Conservation (phyloP, 2,329 filamentous ascomycete species). For the Xylaria polymorpha region DNA sequence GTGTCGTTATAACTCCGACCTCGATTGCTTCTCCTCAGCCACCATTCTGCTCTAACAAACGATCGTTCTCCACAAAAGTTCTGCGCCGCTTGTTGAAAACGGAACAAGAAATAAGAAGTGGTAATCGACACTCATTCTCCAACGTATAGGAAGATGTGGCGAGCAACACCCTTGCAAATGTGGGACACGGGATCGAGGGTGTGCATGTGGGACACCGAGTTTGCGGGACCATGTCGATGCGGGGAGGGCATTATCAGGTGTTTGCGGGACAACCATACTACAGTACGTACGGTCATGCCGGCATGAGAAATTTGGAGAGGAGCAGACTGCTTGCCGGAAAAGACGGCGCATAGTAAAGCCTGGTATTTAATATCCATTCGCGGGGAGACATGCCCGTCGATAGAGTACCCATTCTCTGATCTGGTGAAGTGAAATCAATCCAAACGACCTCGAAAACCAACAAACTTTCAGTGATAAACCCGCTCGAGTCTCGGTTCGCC, state of each 20-base stretch:
- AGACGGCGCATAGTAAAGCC: constrained; percentile 4
- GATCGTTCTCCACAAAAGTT: constrained; percentile 12
- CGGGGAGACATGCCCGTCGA: constrained; percentile 10
- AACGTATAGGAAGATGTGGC: background rate
- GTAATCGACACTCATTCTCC: constrained; percentile 7
- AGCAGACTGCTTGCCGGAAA: background rate
- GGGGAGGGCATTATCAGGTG: constrained; percentile 22
- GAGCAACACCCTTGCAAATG: constrained; percentile 15
- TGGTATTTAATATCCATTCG: constrained; percentile 33
- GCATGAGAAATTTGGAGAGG: background rate
- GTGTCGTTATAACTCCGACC: background rate
- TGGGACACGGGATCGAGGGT: constrained; percentile 13
- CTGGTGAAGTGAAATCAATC: constrained; percentile 4
- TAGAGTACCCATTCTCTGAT: constrained; percentile 12
- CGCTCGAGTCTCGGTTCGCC: background rate
- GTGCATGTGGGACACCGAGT: constrained; percentile 24
- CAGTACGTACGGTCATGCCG: background rate
- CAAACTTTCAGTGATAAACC: background rate
- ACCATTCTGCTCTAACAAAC: background rate
- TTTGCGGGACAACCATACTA: constrained; percentile 20
- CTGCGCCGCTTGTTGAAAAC: constrained; percentile 16
- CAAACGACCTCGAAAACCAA: background rate
- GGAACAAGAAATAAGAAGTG: constrained; percentile 2
- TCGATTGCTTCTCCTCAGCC: background rate
- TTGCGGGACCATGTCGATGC: constrained; percentile 31